Base-by-base conservation (phyloP, 129 eudicot genomes). In the Artemisia annua region DNA sequence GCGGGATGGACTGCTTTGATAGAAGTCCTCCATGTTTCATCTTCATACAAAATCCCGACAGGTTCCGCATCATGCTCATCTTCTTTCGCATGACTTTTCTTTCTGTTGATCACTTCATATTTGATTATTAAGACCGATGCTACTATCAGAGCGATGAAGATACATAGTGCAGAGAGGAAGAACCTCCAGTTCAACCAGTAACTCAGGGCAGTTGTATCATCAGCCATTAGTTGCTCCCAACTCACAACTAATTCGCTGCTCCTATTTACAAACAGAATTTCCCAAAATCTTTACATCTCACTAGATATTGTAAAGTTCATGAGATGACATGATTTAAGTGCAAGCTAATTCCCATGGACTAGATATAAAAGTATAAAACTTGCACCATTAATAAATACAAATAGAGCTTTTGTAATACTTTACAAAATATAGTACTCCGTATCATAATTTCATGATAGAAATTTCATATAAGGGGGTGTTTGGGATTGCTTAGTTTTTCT, bases 141-240 rank as follows among this genome's bases (percentile, higher is more conserved):
- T 48, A 50, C 57, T 55, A 83, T 62, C 80, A 83, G 71, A 30
- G 83, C 67, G 18, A 70, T 30, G 54, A 91, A 32, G 73, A 95
- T 44, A 87, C 87, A 91, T 75, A 85, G 56, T 73, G 91, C 97
- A 81, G 94, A 90, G 22, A 91, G 78, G 53, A 86, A 81, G 85
- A 95, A 83, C 77, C 97, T 83, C 97, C 97, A 95, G 80, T 88
- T 95, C 79, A 91, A 79, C 97, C 99, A 95, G 76, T 90, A 91
- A 78, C 88, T 80, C 5, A 66, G 86, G 73, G 72, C 55, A 15
- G 87, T 86, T 7, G 95, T 78, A 60, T 84, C 87, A 66, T 48
- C 75, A 32, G 80, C 68, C 90, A 86, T 88, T 53, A 72, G 74
- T 52, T 63, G 67, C 73, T 66, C 77, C 81, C 78, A 17, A 70